These are phyloP conservation scores for Curvularia eragrostidis DNA, from an alignment of 2,329 filamentous ascomycete species.

Conservation along the genomic window DNA sequence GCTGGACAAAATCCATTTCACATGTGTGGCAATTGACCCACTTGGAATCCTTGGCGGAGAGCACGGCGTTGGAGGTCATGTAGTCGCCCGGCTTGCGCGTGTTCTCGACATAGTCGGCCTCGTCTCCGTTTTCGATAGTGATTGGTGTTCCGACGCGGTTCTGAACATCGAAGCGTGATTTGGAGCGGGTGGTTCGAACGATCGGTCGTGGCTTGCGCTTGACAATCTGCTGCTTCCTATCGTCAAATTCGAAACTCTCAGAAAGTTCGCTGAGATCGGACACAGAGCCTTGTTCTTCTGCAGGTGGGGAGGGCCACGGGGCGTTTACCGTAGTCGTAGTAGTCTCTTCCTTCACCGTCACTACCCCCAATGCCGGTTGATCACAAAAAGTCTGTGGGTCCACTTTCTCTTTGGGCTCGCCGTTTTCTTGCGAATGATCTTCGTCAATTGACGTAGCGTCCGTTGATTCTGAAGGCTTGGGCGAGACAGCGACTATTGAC, in stretches of 20 bases:
- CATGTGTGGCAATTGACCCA: conserved; percentile 94
- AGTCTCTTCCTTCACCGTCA: conserved; percentile 37
- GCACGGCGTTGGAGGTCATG: conserved; percentile 76
- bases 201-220: conserved; percentile 42
- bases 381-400: conserved; percentile 30
- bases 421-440: conserved; percentile 25
- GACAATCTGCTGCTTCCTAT: conserved; percentile 45
- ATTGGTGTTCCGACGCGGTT: conserved; percentile 42
- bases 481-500: conserved; percentile 35
- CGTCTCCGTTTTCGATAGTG: conserved; percentile 29
- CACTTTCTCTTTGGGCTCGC: conserved; percentile 30
- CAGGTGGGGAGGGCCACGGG: conserved; percentile 37
- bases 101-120: conserved; percentile 36
- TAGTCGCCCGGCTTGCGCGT: conserved; percentile 63
- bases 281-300: conserved; percentile 38
- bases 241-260: conserved; percentile 49
- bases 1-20: conserved; percentile 81
- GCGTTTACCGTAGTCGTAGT: conserved; percentile 40
- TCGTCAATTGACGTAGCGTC: conserved; percentile 50
- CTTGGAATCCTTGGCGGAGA: conserved; percentile 75
- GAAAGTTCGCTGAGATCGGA: conserved; percentile 53
- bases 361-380: conserved; percentile 38
- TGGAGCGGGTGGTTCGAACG: conserved; percentile 46
- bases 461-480: conserved; percentile 46
- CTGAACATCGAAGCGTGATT: conserved; percentile 38